These are phyloP conservation scores for Thinopyrum elongatum DNA, from an alignment of 176 grass and related monocot genomes.

Conservation along the genomic window DNA sequence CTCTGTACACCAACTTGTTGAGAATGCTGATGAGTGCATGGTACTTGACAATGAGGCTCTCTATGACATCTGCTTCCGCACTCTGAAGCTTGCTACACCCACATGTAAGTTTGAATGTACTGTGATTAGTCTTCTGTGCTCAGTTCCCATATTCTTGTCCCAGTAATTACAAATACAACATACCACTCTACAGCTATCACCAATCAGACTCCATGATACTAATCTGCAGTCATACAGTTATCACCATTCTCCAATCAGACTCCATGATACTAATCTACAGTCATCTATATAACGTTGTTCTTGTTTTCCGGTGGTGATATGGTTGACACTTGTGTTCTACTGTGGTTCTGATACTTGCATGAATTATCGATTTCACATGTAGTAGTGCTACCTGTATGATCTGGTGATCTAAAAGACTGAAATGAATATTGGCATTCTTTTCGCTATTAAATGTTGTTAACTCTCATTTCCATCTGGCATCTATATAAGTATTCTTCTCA, in stretches of 20 bases:
- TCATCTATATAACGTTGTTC: not conserved
- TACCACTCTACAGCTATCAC: not conserved
- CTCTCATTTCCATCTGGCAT: not conserved
- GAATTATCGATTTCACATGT: not conserved
- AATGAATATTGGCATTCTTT: not conserved
- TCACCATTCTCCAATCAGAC: not conserved
- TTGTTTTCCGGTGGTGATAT: not conserved
- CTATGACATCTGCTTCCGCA: slow-evolving; percentile 68
- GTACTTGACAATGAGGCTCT: slow-evolving; percentile 71
- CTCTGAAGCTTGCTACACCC: slow-evolving; percentile 61
- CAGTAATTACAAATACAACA: not conserved
- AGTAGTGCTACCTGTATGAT: not conserved
- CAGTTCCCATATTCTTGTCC: not conserved
- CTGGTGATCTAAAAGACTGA: not conserved
- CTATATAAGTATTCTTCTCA: not conserved
- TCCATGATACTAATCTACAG: not conserved
- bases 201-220: not conserved
- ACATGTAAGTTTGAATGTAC: slow-evolving; percentile 42
- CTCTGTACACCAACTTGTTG: slow-evolving; percentile 65
- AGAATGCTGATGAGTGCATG: slow-evolving; percentile 73
- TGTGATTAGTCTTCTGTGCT: not conserved
- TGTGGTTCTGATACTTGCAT: not conserved
- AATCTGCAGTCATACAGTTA: too few species aligned
- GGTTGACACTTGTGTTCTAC: too few species aligned
- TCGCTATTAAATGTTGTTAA: not conserved